Evolutionary conservation across 2,329 filamentous ascomycete species (phyloP).

Genomic region (Hypocreales sp.): DNA sequence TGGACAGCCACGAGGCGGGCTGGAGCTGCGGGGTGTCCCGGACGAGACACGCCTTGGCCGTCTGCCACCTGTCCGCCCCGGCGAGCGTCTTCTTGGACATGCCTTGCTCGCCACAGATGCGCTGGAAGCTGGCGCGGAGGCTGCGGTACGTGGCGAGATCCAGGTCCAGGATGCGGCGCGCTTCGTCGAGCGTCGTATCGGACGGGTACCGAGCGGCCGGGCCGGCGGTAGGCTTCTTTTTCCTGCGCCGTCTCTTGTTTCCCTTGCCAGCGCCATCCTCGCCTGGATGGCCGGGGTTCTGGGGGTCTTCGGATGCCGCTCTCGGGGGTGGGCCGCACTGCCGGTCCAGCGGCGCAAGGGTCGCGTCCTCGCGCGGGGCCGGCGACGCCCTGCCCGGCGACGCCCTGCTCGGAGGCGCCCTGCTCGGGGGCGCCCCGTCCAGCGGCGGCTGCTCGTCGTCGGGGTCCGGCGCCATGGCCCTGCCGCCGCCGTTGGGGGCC

Average conservation of each 20-base stretch:
- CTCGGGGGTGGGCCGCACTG: too few species aligned
- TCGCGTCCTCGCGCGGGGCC: too few species aligned
- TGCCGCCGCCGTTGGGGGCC: conserved; percentile 43
- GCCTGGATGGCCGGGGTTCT: too few species aligned
- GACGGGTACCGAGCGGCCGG: conserved; percentile 64
- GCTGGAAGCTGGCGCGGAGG: conserved; percentile 50
- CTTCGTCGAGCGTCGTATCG: conserved; percentile 69
- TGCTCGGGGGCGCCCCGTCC: too few species aligned
- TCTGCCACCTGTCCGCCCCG: conserved; percentile 59
- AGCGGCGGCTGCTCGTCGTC: conserved; percentile 4
- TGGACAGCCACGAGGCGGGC: conserved; percentile 40
- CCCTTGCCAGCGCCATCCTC: too few species aligned
- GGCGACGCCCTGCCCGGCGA: too few species aligned
- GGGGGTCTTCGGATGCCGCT: too few species aligned
- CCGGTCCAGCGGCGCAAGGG: too few species aligned
- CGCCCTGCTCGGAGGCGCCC: too few species aligned
- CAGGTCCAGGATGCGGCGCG: conserved; percentile 52
- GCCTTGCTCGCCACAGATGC: conserved; percentile 50
- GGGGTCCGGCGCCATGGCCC: conserved; percentile 14
- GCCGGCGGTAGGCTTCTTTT: conserved; percentile 50
- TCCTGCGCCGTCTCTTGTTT: conserved; percentile 41
- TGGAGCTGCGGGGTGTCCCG: conserved; percentile 49
- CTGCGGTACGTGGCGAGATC: conserved; percentile 47
- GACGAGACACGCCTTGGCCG: conserved; percentile 51
- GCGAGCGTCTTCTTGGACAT: conserved; percentile 65